A percentile compares a stretch with the other conserved stretches of the same genome.
These are phyloP conservation scores for Emericellopsis terricola DNA, from an alignment of 495 filamentous ascomycete genomes.

Conservation along the genomic window DNA sequence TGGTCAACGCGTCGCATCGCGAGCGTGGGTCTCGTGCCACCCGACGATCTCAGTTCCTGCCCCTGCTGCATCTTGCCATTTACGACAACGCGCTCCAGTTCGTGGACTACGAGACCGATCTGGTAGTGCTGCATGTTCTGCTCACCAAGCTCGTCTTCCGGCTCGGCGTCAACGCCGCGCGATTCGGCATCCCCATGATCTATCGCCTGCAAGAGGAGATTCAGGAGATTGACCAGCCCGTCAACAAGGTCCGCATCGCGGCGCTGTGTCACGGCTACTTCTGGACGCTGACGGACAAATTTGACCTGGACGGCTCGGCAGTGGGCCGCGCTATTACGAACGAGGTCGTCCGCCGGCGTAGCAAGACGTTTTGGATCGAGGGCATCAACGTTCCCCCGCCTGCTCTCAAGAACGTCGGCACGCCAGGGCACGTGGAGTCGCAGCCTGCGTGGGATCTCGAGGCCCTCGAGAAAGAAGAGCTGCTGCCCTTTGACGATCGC, in stretches of 20 bases:
- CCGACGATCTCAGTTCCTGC: slow-evolving; percentile 50
- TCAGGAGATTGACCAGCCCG: slow-evolving; percentile 37
- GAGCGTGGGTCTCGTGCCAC: slow-evolving; percentile 36
- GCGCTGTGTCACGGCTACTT: slow-evolving; percentile 79
- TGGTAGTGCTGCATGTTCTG: slow-evolving; percentile 58
- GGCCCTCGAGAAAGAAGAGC: slow-evolving; percentile 35
- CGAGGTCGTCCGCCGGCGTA: slow-evolving; percentile 56
- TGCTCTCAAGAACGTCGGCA: slow-evolving; percentile 21
- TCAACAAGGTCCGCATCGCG: slow-evolving; percentile 56
- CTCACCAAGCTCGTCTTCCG: slow-evolving; percentile 52
- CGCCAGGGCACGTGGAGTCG: slow-evolving; percentile 27
- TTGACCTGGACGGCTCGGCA: slow-evolving; percentile 50
- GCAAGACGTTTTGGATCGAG: slow-evolving; percentile 57
- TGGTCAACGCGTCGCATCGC: slow-evolving; percentile 45
- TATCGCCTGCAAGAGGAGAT: slow-evolving; percentile 75
- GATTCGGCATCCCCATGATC: slow-evolving; percentile 71
- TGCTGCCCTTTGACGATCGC: slow-evolving; percentile 50
- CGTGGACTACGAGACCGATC: slow-evolving; percentile 48
- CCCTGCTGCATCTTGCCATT: slow-evolving; percentile 68
- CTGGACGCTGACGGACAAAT: slow-evolving; percentile 56
- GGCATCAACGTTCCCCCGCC: slow-evolving; percentile 54
- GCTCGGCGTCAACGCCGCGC: slow-evolving; percentile 69
- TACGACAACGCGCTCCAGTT: slow-evolving; percentile 69
- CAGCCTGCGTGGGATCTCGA: slow-evolving; percentile 26
- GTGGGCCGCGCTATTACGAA: slow-evolving; percentile 50